phyloP scores from a whole-genome alignment of 2,329 filamentous ascomycete species.

The Cercospora zeina region DNA sequence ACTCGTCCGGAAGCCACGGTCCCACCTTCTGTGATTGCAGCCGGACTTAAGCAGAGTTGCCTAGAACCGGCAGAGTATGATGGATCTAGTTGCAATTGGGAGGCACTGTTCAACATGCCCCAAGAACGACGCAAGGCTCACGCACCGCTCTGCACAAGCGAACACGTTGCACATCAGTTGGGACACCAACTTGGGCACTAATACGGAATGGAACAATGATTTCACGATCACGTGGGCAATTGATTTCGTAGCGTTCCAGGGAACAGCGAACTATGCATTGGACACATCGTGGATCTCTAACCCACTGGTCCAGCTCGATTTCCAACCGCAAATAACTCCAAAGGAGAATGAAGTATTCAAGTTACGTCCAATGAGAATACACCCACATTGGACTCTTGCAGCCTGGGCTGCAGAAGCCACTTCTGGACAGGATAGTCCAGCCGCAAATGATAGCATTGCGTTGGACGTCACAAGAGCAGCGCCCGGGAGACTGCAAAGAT shows the following conservation, averaged over 20 bases:
- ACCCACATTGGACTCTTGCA: conserved; percentile 23
- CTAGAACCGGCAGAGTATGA: neutral
- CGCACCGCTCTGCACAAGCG: neutral
- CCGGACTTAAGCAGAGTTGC: neutral
- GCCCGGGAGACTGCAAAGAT: neutral
- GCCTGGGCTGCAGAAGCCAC: conserved; percentile 32
- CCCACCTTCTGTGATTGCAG: neutral
- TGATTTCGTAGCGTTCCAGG: neutral
- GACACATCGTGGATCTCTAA: neutral
- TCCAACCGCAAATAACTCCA: neutral
- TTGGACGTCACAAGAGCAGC: neutral
- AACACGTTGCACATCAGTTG: neutral
- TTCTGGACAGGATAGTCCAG: neutral
- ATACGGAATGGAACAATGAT: too few relatives aligned
- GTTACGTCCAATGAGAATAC: neutral
- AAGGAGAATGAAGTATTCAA: neutral
- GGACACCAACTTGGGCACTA: neutral
- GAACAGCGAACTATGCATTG: neutral
- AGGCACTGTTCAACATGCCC: neutral
- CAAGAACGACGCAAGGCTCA: neutral
- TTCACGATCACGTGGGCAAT: neutral
- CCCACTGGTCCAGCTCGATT: neutral
- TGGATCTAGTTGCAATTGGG: neutral
- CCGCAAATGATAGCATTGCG: too few relatives aligned
- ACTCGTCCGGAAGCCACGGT: neutral